Conservation (phyloP, 139 green algal genomes). For the Closterium sp. region DNA sequence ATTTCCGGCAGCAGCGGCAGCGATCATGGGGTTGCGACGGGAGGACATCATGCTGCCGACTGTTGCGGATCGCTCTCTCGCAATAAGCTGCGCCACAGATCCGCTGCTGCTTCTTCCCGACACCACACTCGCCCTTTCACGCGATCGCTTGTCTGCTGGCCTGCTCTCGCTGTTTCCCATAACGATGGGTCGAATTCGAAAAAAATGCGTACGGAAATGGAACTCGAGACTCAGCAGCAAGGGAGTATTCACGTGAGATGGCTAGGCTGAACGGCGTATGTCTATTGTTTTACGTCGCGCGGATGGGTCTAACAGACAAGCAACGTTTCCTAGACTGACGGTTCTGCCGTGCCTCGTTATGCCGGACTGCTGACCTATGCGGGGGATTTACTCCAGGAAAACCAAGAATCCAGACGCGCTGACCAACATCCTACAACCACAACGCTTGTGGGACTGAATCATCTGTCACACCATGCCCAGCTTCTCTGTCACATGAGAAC, state of each 20-base stretch:
- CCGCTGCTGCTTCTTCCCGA: not conserved
- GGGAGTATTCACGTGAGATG: not conserved
- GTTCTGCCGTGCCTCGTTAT: not conserved
- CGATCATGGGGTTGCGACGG: not conserved
- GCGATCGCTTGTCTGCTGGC: not conserved
- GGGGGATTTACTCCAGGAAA: not conserved
- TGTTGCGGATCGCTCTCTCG: not conserved
- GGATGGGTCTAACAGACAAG: not conserved
- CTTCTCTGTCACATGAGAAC: too few relatives aligned
- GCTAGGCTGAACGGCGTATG: not conserved
- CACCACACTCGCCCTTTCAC: not conserved
- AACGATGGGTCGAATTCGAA: not conserved
- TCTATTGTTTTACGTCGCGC: not conserved
- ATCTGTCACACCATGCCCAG: too few relatives aligned
- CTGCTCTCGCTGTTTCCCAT: not conserved
- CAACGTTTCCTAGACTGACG: not conserved
- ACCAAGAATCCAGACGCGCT: not conserved
- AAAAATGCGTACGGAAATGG: not conserved
- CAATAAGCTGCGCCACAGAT: not conserved
- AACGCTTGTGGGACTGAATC: too few relatives aligned
- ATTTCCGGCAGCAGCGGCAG: not conserved
- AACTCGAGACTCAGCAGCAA: not conserved
- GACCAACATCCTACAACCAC: too few relatives aligned
- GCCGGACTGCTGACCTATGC: not conserved
- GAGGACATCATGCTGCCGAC: not conserved